Evolutionary conservation across 169 alveolate species (phyloP).

Genomic region (Cryptosporidium baileyi): DNA sequence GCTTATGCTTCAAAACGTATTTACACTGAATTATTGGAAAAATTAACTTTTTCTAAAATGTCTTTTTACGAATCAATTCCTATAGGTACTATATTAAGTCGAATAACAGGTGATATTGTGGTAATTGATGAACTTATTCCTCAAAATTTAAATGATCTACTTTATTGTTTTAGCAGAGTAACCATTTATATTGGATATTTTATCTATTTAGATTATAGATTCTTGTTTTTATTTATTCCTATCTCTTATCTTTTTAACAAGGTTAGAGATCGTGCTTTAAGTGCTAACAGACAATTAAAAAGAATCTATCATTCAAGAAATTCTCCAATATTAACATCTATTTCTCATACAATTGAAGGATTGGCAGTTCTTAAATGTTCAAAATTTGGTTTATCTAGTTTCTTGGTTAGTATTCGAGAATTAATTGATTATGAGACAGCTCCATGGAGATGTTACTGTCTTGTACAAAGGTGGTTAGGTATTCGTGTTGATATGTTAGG

Average conservation of each 20-base stretch:
- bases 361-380: slow-evolving; percentile 38
- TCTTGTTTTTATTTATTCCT: slow-evolving; percentile 4
- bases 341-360: slow-evolving; percentile 45
- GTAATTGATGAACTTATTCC: slow-evolving; percentile 69
- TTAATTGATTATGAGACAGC: slow-evolving; percentile 55
- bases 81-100: slow-evolving; percentile 67
- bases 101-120: slow-evolving; percentile 71
- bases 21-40: slow-evolving; percentile 44
- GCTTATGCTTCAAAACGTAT: slow-evolving; percentile 3
- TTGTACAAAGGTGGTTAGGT: slow-evolving; percentile 64
- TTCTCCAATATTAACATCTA: slow-evolving; percentile 36
- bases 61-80: slow-evolving; percentile 70
- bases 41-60: slow-evolving; percentile 36
- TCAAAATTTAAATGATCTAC: slow-evolving; percentile 35
- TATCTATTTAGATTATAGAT: slow-evolving; percentile 33
- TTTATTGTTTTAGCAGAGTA: slow-evolving; percentile 8
- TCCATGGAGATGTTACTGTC: slow-evolving; percentile 68
- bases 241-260: not conserved
- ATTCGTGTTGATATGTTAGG: slow-evolving; percentile 51
- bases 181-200: slow-evolving; percentile 56
- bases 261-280: slow-evolving; percentile 20
- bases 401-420: not conserved
- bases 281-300: slow-evolving; percentile 43
- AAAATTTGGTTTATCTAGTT: not conserved
- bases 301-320: slow-evolving; percentile 41